Base-by-base conservation (phyloP, 768 basidiomycete species). In the Mrakia frigida region DNA sequence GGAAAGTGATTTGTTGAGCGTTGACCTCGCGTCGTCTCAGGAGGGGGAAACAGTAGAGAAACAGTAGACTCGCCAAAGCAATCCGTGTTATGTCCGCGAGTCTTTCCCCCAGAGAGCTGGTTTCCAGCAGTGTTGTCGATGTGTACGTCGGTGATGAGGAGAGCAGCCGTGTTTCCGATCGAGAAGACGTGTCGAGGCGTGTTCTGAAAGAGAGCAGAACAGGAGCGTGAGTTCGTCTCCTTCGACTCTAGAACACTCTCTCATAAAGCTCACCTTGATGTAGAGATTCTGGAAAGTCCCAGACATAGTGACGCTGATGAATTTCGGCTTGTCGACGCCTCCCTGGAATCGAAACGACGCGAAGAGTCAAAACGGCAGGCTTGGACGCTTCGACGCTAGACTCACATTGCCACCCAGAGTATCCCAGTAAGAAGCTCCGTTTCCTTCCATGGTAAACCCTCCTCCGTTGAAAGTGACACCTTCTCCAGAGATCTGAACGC, bases 61-160 rank as follows among this genome's bases (percentile, higher is more conserved):
- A n/a, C n/a, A n/a, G n/a, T n/a, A n/a, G n/a, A n/a, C n/a, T n/a
- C 43, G 16, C 43, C 43, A 70, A 82, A 82, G 14, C 79, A 81
- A 71, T 83, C 82, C 0, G 81, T 81, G 75, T 80, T 81, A 70
- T 81, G 79, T 0, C 77, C 77, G 41, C 68, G 18, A 1, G 61
- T 16, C 25, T 73, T 68, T 74, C 77, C 73, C 88, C 88, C 28
- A 88, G 78, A 31, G 75, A 71, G 86, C 31, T 89, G 89, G 67
- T 84, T 84, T 46, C 88, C 89, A 89, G 37, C 70, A 25, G 21
- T 88, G 77, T 90, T 84, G 77, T 90, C 88, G 74, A 90, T 85
- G 25, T 80, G 85, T 35, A 88, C 81, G 53, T 83, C 81, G 1
- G 85, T 84, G 80, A 91, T 87, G 23, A 85, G 80, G 83, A 85